Conservation (phyloP, 179 eudicot species). For the Camellia oleifera region DNA sequence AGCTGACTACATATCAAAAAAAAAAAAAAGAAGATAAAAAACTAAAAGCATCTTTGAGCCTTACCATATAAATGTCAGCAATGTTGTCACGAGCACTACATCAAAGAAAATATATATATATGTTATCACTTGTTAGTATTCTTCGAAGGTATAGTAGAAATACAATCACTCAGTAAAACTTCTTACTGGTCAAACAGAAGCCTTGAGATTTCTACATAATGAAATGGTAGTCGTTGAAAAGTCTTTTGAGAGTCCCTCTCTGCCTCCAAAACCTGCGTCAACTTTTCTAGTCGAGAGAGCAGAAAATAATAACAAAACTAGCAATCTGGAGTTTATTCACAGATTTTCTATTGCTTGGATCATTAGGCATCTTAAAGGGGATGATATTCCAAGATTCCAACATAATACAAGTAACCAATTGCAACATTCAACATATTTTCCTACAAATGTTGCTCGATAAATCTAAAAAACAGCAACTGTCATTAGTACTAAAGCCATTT, state of each 20-base stretch:
- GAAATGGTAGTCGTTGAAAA: conserved; percentile 91
- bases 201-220: conserved; percentile 86
- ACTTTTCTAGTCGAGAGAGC: conserved; percentile 47
- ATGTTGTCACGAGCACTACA: conserved; percentile 87
- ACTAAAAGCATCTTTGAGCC: conserved; percentile 27
- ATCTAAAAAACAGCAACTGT: background rate
- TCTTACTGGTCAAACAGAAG: conserved; percentile 96
- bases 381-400: background rate
- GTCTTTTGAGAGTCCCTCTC: conserved; percentile 78
- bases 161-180: background rate
- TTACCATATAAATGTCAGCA: conserved; percentile 84
- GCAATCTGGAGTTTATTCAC: background rate
- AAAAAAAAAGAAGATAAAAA: background rate
- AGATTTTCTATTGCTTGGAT: background rate
- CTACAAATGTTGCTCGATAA: background rate
- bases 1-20: no score
- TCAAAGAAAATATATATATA: background rate
- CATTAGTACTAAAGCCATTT: background rate
- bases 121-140: background rate
- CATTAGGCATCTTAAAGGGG: background rate
- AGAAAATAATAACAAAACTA: conserved; percentile 11
- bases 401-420: background rate
- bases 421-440: background rate
- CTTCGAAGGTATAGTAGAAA: conserved; percentile 16
- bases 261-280: conserved; percentile 80